phyloP scores from a whole-genome alignment of 805 yeast genomes.

The Metschnikowia koreensis region DNA sequence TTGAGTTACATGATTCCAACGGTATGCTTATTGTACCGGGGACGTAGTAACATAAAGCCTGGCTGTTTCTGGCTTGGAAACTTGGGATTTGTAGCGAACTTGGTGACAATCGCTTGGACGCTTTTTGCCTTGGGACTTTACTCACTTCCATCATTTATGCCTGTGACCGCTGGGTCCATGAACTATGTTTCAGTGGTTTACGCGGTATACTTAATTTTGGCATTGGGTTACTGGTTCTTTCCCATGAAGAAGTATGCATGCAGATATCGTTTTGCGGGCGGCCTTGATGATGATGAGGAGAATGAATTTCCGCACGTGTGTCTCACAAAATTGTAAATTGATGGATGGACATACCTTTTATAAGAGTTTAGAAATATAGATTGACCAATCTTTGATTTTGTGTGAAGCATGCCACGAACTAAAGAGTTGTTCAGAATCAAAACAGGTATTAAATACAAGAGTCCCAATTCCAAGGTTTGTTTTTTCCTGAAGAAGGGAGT shows the following conservation, averaged over 20 bases:
- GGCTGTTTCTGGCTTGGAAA: conserved; percentile 44
- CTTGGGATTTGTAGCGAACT: conserved; percentile 33
- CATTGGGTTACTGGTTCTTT: conserved; percentile 43
- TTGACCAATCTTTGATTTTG: too few species aligned
- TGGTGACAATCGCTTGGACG: conserved; percentile 34
- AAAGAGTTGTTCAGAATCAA: too few species aligned
- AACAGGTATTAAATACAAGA: too few species aligned
- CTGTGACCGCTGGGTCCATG: conserved; percentile 27
- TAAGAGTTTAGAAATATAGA: too few species aligned
- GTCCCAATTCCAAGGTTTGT: too few species aligned
- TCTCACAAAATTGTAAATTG: conserved; percentile 17
- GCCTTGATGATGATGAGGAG: conserved; percentile 38
- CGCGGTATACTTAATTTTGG: conserved; percentile 32
- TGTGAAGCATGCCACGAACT: too few species aligned
- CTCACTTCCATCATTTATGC: conserved; percentile 36
- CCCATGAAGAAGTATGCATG: conserved; percentile 39
- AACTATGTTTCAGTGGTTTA: conserved; percentile 29
- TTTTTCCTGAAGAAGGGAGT: too few species aligned
- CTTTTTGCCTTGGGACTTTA: conserved; percentile 38
- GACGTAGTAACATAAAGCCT: conserved; percentile 37
- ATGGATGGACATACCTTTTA: too few species aligned
- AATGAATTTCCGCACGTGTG: conserved; percentile 46
- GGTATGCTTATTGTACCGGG: conserved; percentile 32
- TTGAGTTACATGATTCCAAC: conserved; percentile 39
- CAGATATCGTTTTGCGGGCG: conserved; percentile 42